Evolutionary conservation across 768 basidiomycete species (phyloP), one percentile per base, ranked within the genome.

Genomic region (Lentinula edodes): DNA sequence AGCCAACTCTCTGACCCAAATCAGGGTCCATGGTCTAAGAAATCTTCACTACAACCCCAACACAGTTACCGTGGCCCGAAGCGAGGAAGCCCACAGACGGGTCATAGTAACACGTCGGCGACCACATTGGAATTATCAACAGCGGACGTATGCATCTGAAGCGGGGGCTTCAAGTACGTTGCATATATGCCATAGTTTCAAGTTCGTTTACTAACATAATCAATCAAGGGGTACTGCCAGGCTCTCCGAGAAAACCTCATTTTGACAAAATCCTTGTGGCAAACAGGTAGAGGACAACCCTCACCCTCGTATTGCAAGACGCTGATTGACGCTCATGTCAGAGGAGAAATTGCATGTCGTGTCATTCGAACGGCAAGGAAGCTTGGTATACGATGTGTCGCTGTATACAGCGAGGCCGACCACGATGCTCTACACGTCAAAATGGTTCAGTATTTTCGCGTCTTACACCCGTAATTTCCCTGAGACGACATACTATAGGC

Each of bases 341-440:
- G 94, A 72, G 95, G 95, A 52, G 95, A 98, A 74, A 98, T 98
- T 64, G 94, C 95, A 5, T 97, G 95, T 72, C 88, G 95, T 18
- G 92, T 98, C 48, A 96, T 96, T 60, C 87, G 91, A 28, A 96
- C 95, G 0, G 92, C 93, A 2, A 86, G 80, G 72, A 90, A 89
- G 69, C 78, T 97, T 3, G 95, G 95, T 0, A 89, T 97, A 71
- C 88, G 83, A 80, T 94, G 92, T 0, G 95, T 97, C 15, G 94
- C 94, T 0, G 91, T 98, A 6, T 97, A 90, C 70, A 93, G 90
- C 63, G 92, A 95, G 52, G 92, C 86, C 6, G 95, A 98, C 65
- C 83, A 78, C 55, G 79, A 88, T 68, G 82, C 92, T 0, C 71
- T 95, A 62, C 95, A 98, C 71, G 93, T 95, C 23, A 75, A 84